Evolutionary conservation across 2,329 filamentous ascomycete species (phyloP).

Genomic region (Corynespora cassiicola): DNA sequence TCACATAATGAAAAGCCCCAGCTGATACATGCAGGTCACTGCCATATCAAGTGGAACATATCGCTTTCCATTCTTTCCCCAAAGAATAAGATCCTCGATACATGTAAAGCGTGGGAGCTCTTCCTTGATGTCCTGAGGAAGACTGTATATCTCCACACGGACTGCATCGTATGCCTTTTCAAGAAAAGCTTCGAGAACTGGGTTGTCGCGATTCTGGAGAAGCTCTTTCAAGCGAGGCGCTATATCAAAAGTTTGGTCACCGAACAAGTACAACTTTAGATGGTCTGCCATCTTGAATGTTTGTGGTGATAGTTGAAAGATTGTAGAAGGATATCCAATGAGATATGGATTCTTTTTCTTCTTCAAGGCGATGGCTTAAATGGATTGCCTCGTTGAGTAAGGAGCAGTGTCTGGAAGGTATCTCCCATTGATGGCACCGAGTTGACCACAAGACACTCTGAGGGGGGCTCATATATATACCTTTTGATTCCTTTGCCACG

Average conservation of each 20-base stretch:
- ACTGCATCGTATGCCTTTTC: conserved; percentile 11
- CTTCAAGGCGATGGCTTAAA: too few relatives aligned
- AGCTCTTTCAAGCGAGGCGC: conserved; percentile 7
- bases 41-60: conserved; percentile 18
- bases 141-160: conserved; percentile 10
- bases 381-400: too few relatives aligned
- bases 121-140: conserved; percentile 6
- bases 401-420: too few relatives aligned
- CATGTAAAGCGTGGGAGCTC: conserved; percentile 13
- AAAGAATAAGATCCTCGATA: conserved; percentile 11
- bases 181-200: conserved; percentile 11
- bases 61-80: conserved; percentile 5
- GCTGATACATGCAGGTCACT: conserved; percentile 18
- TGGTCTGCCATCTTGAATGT: conserved; percentile 13
- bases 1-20: conserved; percentile 18
- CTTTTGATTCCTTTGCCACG: too few relatives aligned
- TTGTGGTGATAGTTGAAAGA: too few relatives aligned
- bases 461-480: too few relatives aligned
- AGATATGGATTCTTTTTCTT: too few relatives aligned
- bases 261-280: conserved; percentile 14
- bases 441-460: too few relatives aligned
- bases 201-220: conserved; percentile 7
- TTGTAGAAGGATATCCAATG: too few relatives aligned
- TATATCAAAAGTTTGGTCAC: conserved; percentile 15
- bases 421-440: too few relatives aligned